Percentiles rank a stretch among this genome's conserved stretches.
Evolutionary conservation across 2,329 filamentous ascomycete genomes (phyloP).

Genomic region (Stagonosporopsis tanaceti): DNA sequence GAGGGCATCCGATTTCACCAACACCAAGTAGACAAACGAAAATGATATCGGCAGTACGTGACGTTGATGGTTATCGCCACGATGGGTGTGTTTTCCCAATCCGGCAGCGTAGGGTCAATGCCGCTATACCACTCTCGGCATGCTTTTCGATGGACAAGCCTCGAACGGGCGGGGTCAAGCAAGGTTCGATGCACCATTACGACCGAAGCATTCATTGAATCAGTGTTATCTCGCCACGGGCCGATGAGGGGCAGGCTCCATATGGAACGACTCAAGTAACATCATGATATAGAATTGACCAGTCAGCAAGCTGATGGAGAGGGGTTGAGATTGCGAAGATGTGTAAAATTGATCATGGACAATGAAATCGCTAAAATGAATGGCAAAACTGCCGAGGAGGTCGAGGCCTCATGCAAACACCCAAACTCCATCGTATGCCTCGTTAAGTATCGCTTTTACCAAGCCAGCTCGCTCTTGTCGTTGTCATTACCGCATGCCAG

Average conservation of each 20-base stretch:
- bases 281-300: not conserved
- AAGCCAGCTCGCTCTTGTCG: slow-evolving; percentile 39
- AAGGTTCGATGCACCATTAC: not conserved
- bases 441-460: slow-evolving; percentile 26
- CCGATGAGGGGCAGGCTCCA: not conserved
- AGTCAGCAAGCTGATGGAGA: not conserved
- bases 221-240: not conserved
- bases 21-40: not conserved
- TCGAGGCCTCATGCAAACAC: slow-evolving; percentile 28
- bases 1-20: not conserved
- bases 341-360: slow-evolving; percentile 2
- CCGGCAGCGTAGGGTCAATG: not conserved
- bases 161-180: slow-evolving; percentile 9
- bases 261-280: too few relatives aligned
- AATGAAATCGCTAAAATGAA: slow-evolving; percentile 14
- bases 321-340: not conserved
- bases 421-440: slow-evolving; percentile 31
- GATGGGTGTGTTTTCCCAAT: slow-evolving; percentile 24
- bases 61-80: not conserved
- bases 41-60: not conserved
- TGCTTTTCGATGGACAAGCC: slow-evolving; percentile 4
- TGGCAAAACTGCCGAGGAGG: slow-evolving; percentile 13
- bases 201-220: not conserved
- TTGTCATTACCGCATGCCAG: slow-evolving; percentile 37
- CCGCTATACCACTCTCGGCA: slow-evolving; percentile 3